phyloP scores from a whole-genome alignment of 1,284 basidiomycete species.

The Austroboletus niveus region DNA sequence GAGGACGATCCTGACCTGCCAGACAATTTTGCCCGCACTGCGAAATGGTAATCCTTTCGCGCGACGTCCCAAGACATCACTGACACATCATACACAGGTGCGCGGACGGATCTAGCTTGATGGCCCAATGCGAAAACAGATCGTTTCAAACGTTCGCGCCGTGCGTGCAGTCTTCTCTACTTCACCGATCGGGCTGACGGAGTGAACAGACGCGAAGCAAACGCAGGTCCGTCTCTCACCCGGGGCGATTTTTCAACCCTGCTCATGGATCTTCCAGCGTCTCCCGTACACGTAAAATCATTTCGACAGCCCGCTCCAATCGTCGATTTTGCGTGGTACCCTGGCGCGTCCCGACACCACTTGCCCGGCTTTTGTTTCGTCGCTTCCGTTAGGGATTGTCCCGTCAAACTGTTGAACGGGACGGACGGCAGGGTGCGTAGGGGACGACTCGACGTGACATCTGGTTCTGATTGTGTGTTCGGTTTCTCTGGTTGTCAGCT shows the following conservation, averaged over 20 bases:
- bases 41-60: conserved; percentile 44
- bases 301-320: conserved; percentile 65
- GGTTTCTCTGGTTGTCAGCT: conserved; percentile 3
- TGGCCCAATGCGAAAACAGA: conserved; percentile 62
- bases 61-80: neutral
- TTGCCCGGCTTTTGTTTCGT: conserved; percentile 78
- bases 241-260: neutral
- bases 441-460: neutral
- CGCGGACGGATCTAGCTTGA: conserved; percentile 57
- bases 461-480: neutral
- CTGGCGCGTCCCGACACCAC: conserved; percentile 56
- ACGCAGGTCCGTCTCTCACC: neutral
- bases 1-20: conserved; percentile 23
- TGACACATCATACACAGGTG: conserved; percentile 43
- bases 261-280: neutral
- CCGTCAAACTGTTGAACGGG: conserved; percentile 80
- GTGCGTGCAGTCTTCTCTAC: conserved; percentile 6
- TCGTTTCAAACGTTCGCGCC: conserved; percentile 46
- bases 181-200: neutral
- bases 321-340: conserved; percentile 80
- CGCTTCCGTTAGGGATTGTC: conserved; percentile 76
- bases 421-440: conserved; percentile 66
- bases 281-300: conserved; percentile 15
- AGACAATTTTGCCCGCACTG: conserved; percentile 47
- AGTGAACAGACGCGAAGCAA: conserved; percentile 1